phyloP scores from a whole-genome alignment of 202 grass and related monocot genomes.

The Carex arenaria region DNA sequence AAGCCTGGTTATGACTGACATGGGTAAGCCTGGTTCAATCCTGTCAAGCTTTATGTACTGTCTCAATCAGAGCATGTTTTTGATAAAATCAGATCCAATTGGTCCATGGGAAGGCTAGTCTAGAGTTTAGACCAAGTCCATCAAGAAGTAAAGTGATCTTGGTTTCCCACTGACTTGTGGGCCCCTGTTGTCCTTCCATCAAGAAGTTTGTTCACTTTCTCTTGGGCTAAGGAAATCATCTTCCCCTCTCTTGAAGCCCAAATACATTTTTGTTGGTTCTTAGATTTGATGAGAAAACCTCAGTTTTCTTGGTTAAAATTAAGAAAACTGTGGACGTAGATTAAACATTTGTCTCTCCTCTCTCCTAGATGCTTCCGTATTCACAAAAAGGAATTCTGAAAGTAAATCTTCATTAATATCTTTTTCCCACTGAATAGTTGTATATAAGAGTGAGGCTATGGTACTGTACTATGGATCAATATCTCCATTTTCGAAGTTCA shows the following conservation, averaged over 20 bases:
- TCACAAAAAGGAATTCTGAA: neutral
- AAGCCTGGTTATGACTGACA: constrained; percentile 37
- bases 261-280: no score
- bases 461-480: no score
- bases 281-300: neutral
- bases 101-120: no score
- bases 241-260: neutral
- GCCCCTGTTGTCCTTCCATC: constrained; percentile 51
- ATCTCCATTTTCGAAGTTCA: no score
- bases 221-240: constrained; percentile 56
- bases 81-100: no score
- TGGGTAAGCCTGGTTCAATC: no score
- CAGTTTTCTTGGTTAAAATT: no score
- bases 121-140: no score
- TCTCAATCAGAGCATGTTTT: no score
- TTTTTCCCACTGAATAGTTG: neutral
- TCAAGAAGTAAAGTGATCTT: constrained; percentile 25
- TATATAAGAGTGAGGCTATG: neutral
- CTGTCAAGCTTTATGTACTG: constrained; percentile 78
- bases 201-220: constrained; percentile 57
- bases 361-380: neutral
- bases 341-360: no score
- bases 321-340: neutral
- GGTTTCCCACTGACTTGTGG: constrained; percentile 47
- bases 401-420: neutral